A percentile compares a stretch with the other conserved stretches of the same genome.
These are phyloP conservation scores for Esteya vermicola DNA, from an alignment of 2,329 filamentous ascomycete genomes.

Conservation along the genomic window DNA sequence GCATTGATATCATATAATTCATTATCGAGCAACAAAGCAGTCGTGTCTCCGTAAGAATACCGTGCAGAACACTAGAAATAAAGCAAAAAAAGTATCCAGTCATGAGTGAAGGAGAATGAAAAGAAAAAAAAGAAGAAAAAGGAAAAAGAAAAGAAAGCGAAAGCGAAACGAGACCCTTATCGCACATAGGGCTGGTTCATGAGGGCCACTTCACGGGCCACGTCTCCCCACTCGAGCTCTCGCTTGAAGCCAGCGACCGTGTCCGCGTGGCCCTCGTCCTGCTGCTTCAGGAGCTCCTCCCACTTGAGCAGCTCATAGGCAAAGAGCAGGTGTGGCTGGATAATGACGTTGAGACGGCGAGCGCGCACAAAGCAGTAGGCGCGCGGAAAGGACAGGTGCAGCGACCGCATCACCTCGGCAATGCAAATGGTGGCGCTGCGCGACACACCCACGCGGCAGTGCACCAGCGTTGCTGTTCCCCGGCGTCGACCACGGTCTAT, in stretches of 20 bases:
- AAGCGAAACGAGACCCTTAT: slow-evolving; percentile 20
- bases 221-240: slow-evolving; percentile 83
- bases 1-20: too few species aligned
- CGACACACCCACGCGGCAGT: slow-evolving; percentile 92
- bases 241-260: slow-evolving; percentile 34
- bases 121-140: not conserved
- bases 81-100: too few species aligned
- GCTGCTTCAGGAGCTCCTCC: slow-evolving; percentile 60
- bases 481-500: slow-evolving; percentile 64
- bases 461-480: slow-evolving; percentile 77
- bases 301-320: slow-evolving; percentile 91
- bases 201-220: slow-evolving; percentile 77
- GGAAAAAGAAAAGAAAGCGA: not conserved
- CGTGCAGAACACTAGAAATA: too few species aligned
- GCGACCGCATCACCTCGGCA: slow-evolving; percentile 85
- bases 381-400: slow-evolving; percentile 70
- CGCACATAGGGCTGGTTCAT: slow-evolving; percentile 92
- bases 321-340: slow-evolving; percentile 90
- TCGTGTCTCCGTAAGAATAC: too few species aligned
- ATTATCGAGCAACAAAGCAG: too few species aligned
- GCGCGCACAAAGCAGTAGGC: slow-evolving; percentile 96
- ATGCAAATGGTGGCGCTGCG: slow-evolving; percentile 96
- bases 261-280: not conserved
- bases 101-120: not conserved
- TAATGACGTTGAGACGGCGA: slow-evolving; percentile 87